Evolutionary conservation across 2,329 filamentous ascomycete species (phyloP).

Genomic region (Fusarium caatingaense): DNA sequence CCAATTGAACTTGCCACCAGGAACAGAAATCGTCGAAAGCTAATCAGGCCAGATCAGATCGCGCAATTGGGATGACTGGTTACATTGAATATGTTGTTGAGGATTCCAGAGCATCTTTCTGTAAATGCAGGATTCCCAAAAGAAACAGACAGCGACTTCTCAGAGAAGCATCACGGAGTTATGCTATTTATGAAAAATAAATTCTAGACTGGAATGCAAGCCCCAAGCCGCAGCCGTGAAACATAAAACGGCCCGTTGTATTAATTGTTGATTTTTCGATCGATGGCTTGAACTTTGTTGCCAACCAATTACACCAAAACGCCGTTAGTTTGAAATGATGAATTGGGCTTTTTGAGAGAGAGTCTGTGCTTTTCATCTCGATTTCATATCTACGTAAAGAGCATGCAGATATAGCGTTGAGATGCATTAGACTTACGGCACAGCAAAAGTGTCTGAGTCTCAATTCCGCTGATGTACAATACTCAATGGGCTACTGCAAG

Average conservation of each 20-base stretch:
- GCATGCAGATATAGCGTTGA: constrained; percentile 26
- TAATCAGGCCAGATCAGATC: not conserved
- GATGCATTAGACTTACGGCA: constrained; percentile 1
- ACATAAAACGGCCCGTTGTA: constrained; percentile 24
- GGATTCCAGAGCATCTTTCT: too few relatives aligned
- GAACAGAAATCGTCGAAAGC: constrained; percentile 26
- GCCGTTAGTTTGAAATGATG: not conserved
- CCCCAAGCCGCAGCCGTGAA: not conserved
- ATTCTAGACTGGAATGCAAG: not conserved
- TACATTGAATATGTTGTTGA: not conserved
- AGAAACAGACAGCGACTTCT: too few relatives aligned
- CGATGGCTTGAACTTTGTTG: constrained; percentile 35
- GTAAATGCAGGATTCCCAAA: not conserved
- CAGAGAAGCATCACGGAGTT: not conserved
- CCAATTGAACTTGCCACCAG: constrained; percentile 20
- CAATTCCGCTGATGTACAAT: not conserved
- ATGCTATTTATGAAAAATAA: not conserved
- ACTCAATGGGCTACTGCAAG: constrained; percentile 5
- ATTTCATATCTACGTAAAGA: constrained; percentile 30
- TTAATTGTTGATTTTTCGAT: not conserved
- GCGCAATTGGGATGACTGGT: not conserved
- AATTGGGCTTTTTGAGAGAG: not conserved
- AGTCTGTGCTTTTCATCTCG: constrained; percentile 1
- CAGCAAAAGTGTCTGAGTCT: constrained; percentile 5
- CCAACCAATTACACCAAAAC: not conserved